Base-by-base conservation (phyloP, 805 yeast species). In the Candida taoyuanica region DNA sequence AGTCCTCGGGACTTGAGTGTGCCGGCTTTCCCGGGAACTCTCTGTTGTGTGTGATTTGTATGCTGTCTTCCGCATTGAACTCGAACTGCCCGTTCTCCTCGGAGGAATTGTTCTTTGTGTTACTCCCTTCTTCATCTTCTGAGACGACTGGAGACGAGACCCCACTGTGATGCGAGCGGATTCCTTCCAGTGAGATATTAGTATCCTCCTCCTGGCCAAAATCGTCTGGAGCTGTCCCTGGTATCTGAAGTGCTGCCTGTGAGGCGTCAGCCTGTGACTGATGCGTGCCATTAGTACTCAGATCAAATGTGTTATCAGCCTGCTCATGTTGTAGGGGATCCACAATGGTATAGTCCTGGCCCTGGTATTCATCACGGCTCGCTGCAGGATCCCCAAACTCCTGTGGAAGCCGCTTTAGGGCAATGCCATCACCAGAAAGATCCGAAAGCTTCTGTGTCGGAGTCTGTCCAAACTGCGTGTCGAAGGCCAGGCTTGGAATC, bases 191-290 rank as follows among this genome's bases (percentile, higher is more conserved):
- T n/a, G n/a, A n/a, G n/a, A n/a, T n/a, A n/a, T n/a, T 21, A 8
- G 24, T 16, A 11, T 17, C 17, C 30, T 17, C 31, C 7, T n/a
- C 24, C 15, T 19, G 15, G 20, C 4, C 27, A 4, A 29, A 26
- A 12, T 42, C 43, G 3, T 50, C 57, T 16, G 55, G 56, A 2
- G 53, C 53, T 3, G 56, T 53, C 2, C 55, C 56, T 17, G 44
- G 43, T 6, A 52, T 53, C 19, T 53, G 56, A 2, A 50, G 28
- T 11, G 48, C 56, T 4, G 49, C 51, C 21, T 44, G 44, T 13
- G 48, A 44, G 1, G 43, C 39, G 1, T 11, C 17, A 8, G 36
- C 37, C 7, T 14, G 34, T 5, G 39, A 21, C 11, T 18, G 16
- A 3, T 5, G 18, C 17, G n/a, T 36, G 14, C 20, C 28, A 13